Percentiles rank a stretch among this genome's conserved stretches.
phyloP scores from a whole-genome alignment of 805 yeast species.

The Candida sphagnicola region DNA sequence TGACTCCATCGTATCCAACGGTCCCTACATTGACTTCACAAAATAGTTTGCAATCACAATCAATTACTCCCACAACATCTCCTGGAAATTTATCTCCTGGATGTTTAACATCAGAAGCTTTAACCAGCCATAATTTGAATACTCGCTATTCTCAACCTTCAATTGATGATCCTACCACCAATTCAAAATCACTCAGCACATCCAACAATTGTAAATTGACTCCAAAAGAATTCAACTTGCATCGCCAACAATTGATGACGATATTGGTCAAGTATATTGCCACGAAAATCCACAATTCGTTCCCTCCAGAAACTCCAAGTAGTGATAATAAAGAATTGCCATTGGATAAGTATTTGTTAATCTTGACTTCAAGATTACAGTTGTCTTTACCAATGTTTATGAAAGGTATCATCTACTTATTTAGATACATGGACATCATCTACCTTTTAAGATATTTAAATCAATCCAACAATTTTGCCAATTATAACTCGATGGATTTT shows the following conservation, averaged over 20 bases:
- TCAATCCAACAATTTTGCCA: slow-evolving; percentile 42
- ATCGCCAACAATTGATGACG: slow-evolving; percentile 30
- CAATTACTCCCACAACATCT: not conserved
- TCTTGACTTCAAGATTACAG: slow-evolving; percentile 34
- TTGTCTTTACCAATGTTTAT: slow-evolving; percentile 33
- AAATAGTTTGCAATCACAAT: not conserved
- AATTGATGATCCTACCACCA: not conserved
- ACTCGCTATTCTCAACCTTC: not conserved
- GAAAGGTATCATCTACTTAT: slow-evolving; percentile 39
- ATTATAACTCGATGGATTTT: slow-evolving; percentile 42
- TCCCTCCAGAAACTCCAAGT: slow-evolving; percentile 36
- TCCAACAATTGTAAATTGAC: slow-evolving; percentile 6
- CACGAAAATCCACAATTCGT: slow-evolving; percentile 39
- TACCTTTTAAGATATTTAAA: slow-evolving; percentile 42
- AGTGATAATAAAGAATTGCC: slow-evolving; percentile 25
- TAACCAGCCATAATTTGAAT: not conserved
- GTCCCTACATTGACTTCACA: not conserved
- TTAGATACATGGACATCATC: slow-evolving; percentile 44
- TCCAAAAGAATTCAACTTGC: slow-evolving; percentile 22
- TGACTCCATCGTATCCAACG: not conserved
- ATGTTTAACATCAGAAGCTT: not conserved
- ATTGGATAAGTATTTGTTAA: slow-evolving; percentile 35
- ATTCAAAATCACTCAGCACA: not conserved
- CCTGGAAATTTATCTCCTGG: not conserved
- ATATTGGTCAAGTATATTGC: slow-evolving; percentile 40